phyloP scores from a whole-genome alignment of 768 basidiomycete genomes.

The Pleurotus ostreatus region DNA sequence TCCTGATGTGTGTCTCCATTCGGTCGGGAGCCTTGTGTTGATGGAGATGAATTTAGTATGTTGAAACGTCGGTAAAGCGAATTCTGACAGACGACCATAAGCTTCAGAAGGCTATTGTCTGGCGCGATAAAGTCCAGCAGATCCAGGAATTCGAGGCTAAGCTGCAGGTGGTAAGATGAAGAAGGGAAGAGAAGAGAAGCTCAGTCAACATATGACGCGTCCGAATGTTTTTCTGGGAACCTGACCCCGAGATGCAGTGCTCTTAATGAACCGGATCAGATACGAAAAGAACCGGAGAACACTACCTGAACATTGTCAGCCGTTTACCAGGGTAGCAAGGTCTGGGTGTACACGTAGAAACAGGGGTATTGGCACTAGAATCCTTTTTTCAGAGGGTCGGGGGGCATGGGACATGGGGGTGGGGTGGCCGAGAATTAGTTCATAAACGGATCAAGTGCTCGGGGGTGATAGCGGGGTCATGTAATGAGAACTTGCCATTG shows the following conservation, averaged over 20 bases:
- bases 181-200: slow-evolving; percentile 9
- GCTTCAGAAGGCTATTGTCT: not conserved
- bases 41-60: not conserved
- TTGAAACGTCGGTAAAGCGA: slow-evolving; percentile 4
- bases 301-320: too few relatives aligned
- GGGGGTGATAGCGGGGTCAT: not conserved
- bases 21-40: not conserved
- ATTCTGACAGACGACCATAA: not conserved
- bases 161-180: slow-evolving; percentile 7
- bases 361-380: not conserved
- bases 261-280: not conserved
- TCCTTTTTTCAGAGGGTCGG: not conserved
- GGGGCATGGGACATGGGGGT: not conserved
- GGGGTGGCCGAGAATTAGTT: not conserved
- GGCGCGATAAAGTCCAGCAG: slow-evolving; percentile 3
- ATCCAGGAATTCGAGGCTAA: slow-evolving; percentile 1
- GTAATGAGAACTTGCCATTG: too few relatives aligned
- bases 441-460: not conserved
- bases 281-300: not conserved
- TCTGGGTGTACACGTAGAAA: not conserved
- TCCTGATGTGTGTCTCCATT: not conserved
- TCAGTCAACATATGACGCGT: not conserved
- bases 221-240: not conserved
- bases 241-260: not conserved
- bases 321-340: too few relatives aligned